A percentile compares a stretch with the other conserved stretches of the same genome.
These are phyloP conservation scores for Chalciporus sphaerocephalus DNA, from an alignment of 768 basidiomycete genomes.

Conservation along the genomic window DNA sequence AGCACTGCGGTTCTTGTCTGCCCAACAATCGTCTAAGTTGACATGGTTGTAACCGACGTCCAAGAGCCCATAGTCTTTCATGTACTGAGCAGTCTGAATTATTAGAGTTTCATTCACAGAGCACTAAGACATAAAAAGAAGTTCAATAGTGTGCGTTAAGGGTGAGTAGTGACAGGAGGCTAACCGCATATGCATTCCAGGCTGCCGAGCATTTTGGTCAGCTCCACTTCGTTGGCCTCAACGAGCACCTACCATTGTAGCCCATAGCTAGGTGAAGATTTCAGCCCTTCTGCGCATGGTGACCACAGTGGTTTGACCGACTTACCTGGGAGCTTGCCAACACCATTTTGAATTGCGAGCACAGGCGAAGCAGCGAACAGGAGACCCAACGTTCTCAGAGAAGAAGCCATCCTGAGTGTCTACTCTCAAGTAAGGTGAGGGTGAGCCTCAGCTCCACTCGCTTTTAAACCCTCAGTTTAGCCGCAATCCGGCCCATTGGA, in stretches of 20 bases:
- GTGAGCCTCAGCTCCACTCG: background rate
- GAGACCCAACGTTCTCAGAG: slow-evolving; percentile 10
- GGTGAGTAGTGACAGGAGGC: slow-evolving; percentile 7
- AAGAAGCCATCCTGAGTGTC: slow-evolving; percentile 9
- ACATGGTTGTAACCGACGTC: slow-evolving; percentile 55
- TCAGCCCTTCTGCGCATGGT: slow-evolving; percentile 5
- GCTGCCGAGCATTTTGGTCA: slow-evolving; percentile 34
- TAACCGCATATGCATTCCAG: slow-evolving; percentile 63
- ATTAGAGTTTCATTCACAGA: slow-evolving; percentile 52
- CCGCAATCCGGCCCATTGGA: slow-evolving; percentile 2
- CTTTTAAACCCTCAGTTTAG: slow-evolving; percentile 12
- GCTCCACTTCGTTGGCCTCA: background rate
- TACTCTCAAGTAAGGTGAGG: background rate
- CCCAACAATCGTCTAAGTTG: slow-evolving; percentile 64
- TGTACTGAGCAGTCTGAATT: slow-evolving; percentile 45
- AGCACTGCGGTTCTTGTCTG: slow-evolving; percentile 48
- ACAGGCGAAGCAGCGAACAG: slow-evolving; percentile 11
- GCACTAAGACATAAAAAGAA: slow-evolving; percentile 37
- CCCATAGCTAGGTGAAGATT: slow-evolving; percentile 24
- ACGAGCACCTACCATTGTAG: slow-evolving; percentile 24
- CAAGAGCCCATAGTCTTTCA: slow-evolving; percentile 50
- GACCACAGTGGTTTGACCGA: background rate
- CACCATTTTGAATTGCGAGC: slow-evolving; percentile 26
- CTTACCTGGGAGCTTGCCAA: slow-evolving; percentile 31
- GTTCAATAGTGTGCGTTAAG: background rate